Base-by-base conservation (phyloP, 768 basidiomycete species). In the Dentipellis fragilis region DNA sequence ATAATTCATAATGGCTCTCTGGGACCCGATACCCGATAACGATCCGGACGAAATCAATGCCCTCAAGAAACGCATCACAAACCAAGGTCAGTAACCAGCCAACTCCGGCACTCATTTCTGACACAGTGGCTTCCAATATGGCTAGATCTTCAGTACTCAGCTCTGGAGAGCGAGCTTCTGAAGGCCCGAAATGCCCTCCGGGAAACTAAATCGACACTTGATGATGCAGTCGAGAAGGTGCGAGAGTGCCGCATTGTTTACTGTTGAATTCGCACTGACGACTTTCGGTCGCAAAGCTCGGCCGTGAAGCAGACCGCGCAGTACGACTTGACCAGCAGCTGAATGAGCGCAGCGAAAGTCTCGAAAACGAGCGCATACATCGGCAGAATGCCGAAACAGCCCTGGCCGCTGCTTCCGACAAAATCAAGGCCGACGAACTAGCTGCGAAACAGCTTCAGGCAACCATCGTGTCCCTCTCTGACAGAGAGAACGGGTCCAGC, bases 41-140 rank as follows among this genome's bases (percentile, higher is more conserved):
- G 61, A 62, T 47, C 54, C 59, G 16, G 61, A 62, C 23, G 61
- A 60, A 29, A 53, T 60, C 14, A 14, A 57, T 36, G 9, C 40
- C 10, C 49, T 62, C 12, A 62, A 60, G 61, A 62, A 54, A 45
- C 61, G 55, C 2, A 62, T 62, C 46, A 52, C 59, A 14, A 59
- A 62, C 21, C 61, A 62, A 60, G 61, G 61, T 60, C 14, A 16
- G 19, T 16, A 7, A 12, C 22, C 39, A 29, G 29, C 39, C 39
- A 40, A 2, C 22, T 21, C 3, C 10, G 22, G 19, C 19, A 21
- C 35, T 29, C 17, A 5, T 12, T 23, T 37, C 7, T 35, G 11
- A 7, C n/a, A 51, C 23, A 39, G 51, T 45, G 29, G 23, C 35
- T 49, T 52, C n/a, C n/a, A n/a, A n/a, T 51, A 17, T 4, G 36